Evolutionary conservation across 1,284 basidiomycete species (phyloP).

Genomic region (Omphalotus olearius): DNA sequence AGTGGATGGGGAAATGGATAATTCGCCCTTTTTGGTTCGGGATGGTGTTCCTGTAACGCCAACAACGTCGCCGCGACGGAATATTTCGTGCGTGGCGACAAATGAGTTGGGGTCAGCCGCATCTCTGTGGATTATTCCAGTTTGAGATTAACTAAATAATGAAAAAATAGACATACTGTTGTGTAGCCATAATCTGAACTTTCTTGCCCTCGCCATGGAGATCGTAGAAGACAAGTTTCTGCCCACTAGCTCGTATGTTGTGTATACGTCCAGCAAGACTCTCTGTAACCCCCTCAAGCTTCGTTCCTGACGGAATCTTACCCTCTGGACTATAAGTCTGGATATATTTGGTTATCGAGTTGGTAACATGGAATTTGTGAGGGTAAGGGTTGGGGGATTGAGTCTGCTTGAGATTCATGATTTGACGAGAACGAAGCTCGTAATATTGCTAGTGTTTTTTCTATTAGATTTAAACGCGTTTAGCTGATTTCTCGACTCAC

Average conservation of each 20-base stretch:
- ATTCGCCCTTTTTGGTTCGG: conserved; percentile 94
- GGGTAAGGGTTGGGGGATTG: conserved; percentile 94
- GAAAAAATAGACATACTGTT: conserved; percentile 64
- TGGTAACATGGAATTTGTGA: conserved; percentile 95
- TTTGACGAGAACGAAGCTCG: conserved; percentile 86
- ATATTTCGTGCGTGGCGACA: conserved; percentile 73
- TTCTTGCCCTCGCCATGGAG: conserved; percentile 90
- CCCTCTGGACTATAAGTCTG: conserved; percentile 72
- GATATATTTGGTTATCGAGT: conserved; percentile 79
- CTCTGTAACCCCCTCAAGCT: conserved; percentile 48
- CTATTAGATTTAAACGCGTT: neutral
- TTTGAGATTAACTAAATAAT: neutral
- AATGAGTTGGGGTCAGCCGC: conserved; percentile 71
- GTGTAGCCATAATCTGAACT: conserved; percentile 93
- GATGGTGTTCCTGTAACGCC: conserved; percentile 88
- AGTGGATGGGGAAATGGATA: conserved; percentile 82
- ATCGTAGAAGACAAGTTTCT: conserved; percentile 95
- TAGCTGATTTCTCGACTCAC: conserved; percentile 38
- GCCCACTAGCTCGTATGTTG: conserved; percentile 80
- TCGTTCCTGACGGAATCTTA: conserved; percentile 60
- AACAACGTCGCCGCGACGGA: conserved; percentile 95
- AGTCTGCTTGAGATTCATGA: conserved; percentile 83
- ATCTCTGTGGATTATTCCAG: conserved; percentile 44
- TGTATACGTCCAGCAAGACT: conserved; percentile 88
- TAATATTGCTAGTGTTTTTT: conserved; percentile 82